A percentile compares a stretch with the other conserved stretches of the same genome.
Evolutionary conservation across 2,329 filamentous ascomycete genomes (phyloP).

Genomic region (Coleophoma eucalyptorum): DNA sequence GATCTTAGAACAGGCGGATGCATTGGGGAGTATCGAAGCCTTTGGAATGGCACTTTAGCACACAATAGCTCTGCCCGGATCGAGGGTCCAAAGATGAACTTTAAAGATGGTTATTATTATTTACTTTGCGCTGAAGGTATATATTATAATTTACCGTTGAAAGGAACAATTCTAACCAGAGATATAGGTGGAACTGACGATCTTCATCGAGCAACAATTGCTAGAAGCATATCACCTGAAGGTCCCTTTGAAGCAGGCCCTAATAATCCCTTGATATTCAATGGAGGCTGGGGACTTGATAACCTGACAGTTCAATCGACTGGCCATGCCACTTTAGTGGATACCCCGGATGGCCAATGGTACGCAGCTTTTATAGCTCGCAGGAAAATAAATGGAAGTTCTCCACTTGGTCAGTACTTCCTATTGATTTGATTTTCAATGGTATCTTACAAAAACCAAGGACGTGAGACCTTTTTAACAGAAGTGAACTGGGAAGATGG

Average conservation of each 20-base stretch:
- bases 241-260: conserved; percentile 8
- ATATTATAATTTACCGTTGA: too few species aligned
- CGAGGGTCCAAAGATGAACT: conserved; percentile 9
- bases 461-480: conserved; percentile 14
- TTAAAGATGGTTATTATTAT: conserved; percentile 9
- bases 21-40: conserved; percentile 9
- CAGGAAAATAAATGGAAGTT: conserved; percentile 12
- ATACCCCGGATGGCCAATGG: conserved; percentile 7
- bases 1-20: conserved; percentile 7
- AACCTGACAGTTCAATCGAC: conserved; percentile 12
- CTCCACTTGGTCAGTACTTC: conserved; percentile 9
- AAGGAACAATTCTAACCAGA: not conserved
- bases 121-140: conserved; percentile 10
- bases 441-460: too few species aligned
- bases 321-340: conserved; percentile 11
- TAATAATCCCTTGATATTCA: conserved; percentile 11
- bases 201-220: conserved; percentile 7
- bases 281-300: conserved; percentile 10
- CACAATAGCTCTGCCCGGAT: conserved; percentile 3
- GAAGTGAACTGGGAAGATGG: conserved; percentile 11
- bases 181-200: conserved; percentile 12
- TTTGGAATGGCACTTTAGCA: conserved; percentile 10
- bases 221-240: conserved; percentile 5
- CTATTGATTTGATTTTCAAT: conserved; percentile 1
- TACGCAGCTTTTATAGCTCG: conserved; percentile 11